These are phyloP conservation scores for Fraxinus angustifolia DNA, from an alignment of 305 asterid species.

Conservation along the genomic window DNA sequence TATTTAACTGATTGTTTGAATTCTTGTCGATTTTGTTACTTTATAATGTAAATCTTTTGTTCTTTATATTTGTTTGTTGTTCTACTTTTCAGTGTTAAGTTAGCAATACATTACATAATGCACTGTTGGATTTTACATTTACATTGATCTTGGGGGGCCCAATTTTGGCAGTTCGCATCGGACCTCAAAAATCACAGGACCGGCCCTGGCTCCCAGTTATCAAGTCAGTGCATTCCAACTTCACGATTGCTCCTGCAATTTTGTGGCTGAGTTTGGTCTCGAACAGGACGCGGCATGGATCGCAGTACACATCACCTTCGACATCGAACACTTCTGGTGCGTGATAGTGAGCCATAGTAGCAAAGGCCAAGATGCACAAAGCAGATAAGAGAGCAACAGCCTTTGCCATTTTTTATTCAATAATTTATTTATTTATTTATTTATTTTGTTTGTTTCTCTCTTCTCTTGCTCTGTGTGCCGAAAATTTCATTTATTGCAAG, in stretches of 20 bases:
- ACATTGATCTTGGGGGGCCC: too few relatives aligned
- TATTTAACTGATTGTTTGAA: too few relatives aligned
- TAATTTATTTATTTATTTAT: neutral
- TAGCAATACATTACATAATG: too few relatives aligned
- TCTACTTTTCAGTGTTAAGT: too few relatives aligned
- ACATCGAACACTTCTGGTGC: constrained; percentile 23
- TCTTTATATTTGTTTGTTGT: too few relatives aligned
- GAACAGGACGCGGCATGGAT: constrained; percentile 51
- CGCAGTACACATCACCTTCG: constrained; percentile 54
- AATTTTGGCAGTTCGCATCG: too few relatives aligned
- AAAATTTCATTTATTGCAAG: neutral
- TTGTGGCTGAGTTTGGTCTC: constrained; percentile 30
- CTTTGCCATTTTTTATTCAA: constrained; percentile 35
- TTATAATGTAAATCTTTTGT: too few relatives aligned
- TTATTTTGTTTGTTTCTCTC: neutral
- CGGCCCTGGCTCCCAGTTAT: neutral
- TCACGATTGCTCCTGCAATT: constrained; percentile 38
- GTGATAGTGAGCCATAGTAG: constrained; percentile 22
- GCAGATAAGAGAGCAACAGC: constrained; percentile 30
- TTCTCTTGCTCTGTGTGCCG: constrained; percentile 10
- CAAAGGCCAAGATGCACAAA: constrained; percentile 43
- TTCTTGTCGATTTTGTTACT: too few relatives aligned
- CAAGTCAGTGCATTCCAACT: constrained; percentile 31
- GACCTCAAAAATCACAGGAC: too few relatives aligned
- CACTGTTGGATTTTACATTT: too few relatives aligned